Evolutionary conservation across 495 filamentous ascomycete genomes (phyloP), one percentile per base, ranked within the genome.

Genomic region (Aspergillus homomorphus): DNA sequence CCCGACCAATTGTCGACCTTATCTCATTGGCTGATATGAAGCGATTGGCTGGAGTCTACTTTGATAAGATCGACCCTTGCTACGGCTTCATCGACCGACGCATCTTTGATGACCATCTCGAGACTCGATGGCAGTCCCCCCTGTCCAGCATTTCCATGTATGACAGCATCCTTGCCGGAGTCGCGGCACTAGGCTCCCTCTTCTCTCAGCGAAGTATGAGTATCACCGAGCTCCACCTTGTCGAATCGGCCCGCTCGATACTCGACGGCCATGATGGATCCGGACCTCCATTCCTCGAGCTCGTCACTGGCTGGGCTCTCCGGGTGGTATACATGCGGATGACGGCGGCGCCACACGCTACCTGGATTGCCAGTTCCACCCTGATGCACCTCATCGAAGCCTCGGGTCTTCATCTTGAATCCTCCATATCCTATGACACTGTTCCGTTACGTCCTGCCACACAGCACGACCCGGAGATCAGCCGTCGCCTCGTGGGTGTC

Each of bases 301-400:
- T 72, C 1, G 65, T 81, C 10, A 73, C 69, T 2, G 77, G 66
- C 9, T 82, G 78, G 78, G 62, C 71, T 14, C 71, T 82, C 0
- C 70, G 78, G 15, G 65, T 73, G 0, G 52, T 77, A 4, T 82
- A 82, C 58, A 60, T 82, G 30, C 69, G 81, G n/a, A 62, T 73
- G 49, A 81, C 78, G 2, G 72, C 72, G 12, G 61, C 73, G 9
- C 81, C 80, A 20, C 69, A 82, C 53, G 56, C 73, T 2, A 68
- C 76, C 1, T 82, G 79, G 78, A 72, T 82, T 38, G 77, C 78
- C 1, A 80, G 75, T 22, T 77, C 72, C 45, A 79, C 67, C 8
- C 56, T 77, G n/a, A 74, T 84, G 67, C 81, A 84, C 51, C 56
- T 82, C 6, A 67, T 80, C 10, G 81, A 84, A 63, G 74, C 80